These are phyloP conservation scores for Botrytis galanthina DNA, from an alignment of 2,329 filamentous ascomycete species.

Conservation along the genomic window DNA sequence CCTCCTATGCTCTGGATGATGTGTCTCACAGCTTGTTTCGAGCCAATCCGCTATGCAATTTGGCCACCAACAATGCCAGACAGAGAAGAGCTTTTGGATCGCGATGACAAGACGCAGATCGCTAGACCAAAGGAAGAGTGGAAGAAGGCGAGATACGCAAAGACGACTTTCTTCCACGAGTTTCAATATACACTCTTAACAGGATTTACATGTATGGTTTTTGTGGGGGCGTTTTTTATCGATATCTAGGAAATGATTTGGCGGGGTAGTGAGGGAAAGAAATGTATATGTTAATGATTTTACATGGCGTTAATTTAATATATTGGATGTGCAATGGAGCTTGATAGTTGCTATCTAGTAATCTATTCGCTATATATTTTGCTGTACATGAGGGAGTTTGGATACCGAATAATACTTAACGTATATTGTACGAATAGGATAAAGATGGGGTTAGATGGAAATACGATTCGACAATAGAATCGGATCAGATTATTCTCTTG, in stretches of 20 bases:
- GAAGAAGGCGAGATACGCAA: constrained; percentile 55
- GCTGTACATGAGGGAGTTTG: background rate
- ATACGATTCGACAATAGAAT: background rate
- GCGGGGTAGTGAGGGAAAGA: background rate
- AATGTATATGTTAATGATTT: background rate
- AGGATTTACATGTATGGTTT: constrained; percentile 49
- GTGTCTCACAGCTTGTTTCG: constrained; percentile 40
- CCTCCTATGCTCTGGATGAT: constrained; percentile 54
- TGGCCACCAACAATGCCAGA: constrained; percentile 58
- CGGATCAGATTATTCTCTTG: background rate
- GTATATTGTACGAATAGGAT: background rate
- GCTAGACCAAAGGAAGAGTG: constrained; percentile 49
- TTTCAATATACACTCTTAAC: constrained; percentile 53
- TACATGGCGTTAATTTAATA: background rate
- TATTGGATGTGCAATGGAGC: background rate
- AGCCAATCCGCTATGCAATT: constrained; percentile 59
- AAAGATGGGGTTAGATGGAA: background rate
- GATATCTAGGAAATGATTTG: background rate
- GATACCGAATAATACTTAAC: background rate
- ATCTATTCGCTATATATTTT: background rate
- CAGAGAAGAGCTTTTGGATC: constrained; percentile 54
- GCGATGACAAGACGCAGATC: constrained; percentile 55
- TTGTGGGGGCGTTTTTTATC: constrained; percentile 36
- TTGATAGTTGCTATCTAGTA: background rate
- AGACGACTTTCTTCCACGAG: constrained; percentile 56